These are phyloP conservation scores for Penicillium sp. DNA, from an alignment of 2,329 filamentous ascomycete genomes.

Conservation along the genomic window DNA sequence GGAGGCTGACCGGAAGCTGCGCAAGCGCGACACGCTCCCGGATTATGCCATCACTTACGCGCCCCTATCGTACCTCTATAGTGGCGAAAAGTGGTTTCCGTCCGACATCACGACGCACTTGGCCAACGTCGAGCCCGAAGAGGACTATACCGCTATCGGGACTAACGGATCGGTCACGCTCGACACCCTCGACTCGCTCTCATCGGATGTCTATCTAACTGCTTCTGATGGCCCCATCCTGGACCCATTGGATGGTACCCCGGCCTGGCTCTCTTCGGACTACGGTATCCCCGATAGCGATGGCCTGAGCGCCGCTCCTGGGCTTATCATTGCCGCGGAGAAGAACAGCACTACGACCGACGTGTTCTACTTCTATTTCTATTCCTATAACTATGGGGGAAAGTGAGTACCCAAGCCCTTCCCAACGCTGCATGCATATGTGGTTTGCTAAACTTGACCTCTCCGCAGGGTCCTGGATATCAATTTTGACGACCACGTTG, in stretches of 20 bases:
- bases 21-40: constrained; percentile 1
- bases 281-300: constrained; percentile 4
- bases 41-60: constrained; percentile 3
- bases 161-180: constrained; percentile 3
- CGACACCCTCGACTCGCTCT: neutral
- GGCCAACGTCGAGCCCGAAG: constrained; percentile 2
- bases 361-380: constrained; percentile 6
- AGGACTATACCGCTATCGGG: neutral
- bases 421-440: neutral
- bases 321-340: constrained; percentile 1
- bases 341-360: constrained; percentile 6
- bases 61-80: constrained; percentile 2
- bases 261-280: constrained; percentile 2
- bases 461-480: constrained; percentile 1
- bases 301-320: neutral
- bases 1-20: neutral
- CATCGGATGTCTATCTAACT: constrained; percentile 5
- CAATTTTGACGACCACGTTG: constrained; percentile 5
- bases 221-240: constrained; percentile 5
- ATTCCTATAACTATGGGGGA: constrained; percentile 5
- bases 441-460: neutral
- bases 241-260: constrained; percentile 1
- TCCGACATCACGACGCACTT: constrained; percentile 2
- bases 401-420: neutral
- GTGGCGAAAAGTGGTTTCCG: constrained; percentile 2